Conservation (phyloP, 2,329 filamentous ascomycete species). For the Aureobasidium sp. region DNA sequence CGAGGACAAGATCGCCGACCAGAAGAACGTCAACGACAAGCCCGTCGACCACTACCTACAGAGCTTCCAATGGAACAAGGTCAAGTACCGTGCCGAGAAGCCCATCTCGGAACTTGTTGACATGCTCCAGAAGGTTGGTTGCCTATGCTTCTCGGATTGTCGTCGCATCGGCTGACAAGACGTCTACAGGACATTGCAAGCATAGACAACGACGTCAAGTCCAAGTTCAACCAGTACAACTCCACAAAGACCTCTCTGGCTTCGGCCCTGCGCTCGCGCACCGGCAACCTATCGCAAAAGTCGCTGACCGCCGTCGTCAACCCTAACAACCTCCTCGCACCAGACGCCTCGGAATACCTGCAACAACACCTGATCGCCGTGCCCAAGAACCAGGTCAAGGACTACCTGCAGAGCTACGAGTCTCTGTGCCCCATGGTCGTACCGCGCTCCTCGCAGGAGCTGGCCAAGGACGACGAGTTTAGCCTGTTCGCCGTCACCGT, state of each 20-base stretch:
- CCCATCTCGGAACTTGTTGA: constrained; percentile 80
- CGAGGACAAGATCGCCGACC: constrained; percentile 72
- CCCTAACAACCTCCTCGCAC: constrained; percentile 64
- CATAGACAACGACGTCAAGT: constrained; percentile 92
- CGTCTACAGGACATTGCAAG: constrained; percentile 67
- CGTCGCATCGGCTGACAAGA: neutral
- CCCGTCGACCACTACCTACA: constrained; percentile 91
- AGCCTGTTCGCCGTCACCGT: constrained; percentile 79
- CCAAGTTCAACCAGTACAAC: constrained; percentile 92
- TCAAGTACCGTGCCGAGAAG: constrained; percentile 92
- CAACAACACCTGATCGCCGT: constrained; percentile 93
- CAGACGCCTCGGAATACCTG: constrained; percentile 82
- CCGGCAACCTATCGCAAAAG: constrained; percentile 88
- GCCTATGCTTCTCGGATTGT: neutral
- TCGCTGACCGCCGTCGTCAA: constrained; percentile 86
- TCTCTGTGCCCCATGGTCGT: constrained; percentile 82
- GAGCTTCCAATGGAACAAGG: constrained; percentile 92
- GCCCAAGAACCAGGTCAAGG: constrained; percentile 70
- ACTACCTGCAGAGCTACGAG: constrained; percentile 86
- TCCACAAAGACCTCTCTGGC: constrained; percentile 78
- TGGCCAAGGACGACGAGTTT: constrained; percentile 85
- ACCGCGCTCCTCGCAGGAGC: constrained; percentile 71
- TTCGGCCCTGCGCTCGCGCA: constrained; percentile 77
- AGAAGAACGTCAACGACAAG: constrained; percentile 93
- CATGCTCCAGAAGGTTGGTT: constrained; percentile 70